These are phyloP conservation scores for Penicillium cataractarum DNA, from an alignment of 495 filamentous ascomycete genomes.

Conservation along the genomic window DNA sequence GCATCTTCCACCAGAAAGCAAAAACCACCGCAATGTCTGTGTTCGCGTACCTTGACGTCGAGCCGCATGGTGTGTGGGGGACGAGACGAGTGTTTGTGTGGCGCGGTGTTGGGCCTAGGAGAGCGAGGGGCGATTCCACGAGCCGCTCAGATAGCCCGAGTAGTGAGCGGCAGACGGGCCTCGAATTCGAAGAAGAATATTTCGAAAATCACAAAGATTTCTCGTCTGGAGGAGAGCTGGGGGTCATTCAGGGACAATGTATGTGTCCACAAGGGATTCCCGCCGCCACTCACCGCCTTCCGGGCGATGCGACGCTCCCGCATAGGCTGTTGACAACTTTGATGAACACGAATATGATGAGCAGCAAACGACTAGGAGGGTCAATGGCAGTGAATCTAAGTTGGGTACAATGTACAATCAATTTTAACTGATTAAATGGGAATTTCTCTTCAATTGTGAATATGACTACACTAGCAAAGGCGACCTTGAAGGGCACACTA, in stretches of 20 bases:
- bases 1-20: slow-evolving; percentile 2
- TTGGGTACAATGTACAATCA: neutral
- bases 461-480: no score
- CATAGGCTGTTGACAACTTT: neutral
- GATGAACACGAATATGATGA: neutral
- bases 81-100: slow-evolving; percentile 39
- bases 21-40: slow-evolving; percentile 17
- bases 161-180: slow-evolving; percentile 17
- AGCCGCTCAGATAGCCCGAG: slow-evolving; percentile 47
- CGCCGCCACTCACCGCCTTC: slow-evolving; percentile 49
- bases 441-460: neutral
- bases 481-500: neutral
- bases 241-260: slow-evolving; percentile 39
- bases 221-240: slow-evolving; percentile 28
- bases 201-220: slow-evolving; percentile 23
- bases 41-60: slow-evolving; percentile 80
- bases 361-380: neutral
- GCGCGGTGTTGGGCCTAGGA: slow-evolving; percentile 44
- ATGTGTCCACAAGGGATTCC: slow-evolving; percentile 56
- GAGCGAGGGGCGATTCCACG: slow-evolving; percentile 40
- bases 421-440: neutral
- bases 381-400: neutral
- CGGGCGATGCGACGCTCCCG: slow-evolving; percentile 14
- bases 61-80: slow-evolving; percentile 74
- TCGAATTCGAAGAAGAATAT: slow-evolving; percentile 20